These are phyloP conservation scores for Phylloporus rhodoxanthus DNA, from an alignment of 768 basidiomycete genomes.

Conservation along the genomic window DNA sequence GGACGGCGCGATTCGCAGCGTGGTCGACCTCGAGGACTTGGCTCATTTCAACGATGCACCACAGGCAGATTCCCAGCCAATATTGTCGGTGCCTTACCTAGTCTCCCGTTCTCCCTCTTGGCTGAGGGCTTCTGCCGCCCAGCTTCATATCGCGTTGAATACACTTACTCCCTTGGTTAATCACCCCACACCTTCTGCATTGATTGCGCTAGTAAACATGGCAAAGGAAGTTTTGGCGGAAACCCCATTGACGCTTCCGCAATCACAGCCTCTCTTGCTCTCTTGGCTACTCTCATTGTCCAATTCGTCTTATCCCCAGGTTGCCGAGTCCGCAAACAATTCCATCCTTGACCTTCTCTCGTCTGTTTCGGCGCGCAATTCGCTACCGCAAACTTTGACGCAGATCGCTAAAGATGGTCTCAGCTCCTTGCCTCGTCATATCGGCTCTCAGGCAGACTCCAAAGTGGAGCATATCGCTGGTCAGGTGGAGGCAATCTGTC, in stretches of 20 bases:
- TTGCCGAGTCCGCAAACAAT: slow-evolving; percentile 44
- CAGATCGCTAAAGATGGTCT: slow-evolving; percentile 62
- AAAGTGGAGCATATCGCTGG: slow-evolving; percentile 65
- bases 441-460: slow-evolving; percentile 66
- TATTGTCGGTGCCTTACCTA: slow-evolving; percentile 35
- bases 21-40: slow-evolving; percentile 63
- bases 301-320: slow-evolving; percentile 48
- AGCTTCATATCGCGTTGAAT: slow-evolving; percentile 79
- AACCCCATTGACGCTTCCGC: slow-evolving; percentile 60
- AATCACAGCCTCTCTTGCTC: slow-evolving; percentile 60
- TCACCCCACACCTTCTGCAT: slow-evolving; percentile 66
- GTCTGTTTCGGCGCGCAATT: slow-evolving; percentile 38
- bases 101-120: slow-evolving; percentile 67
- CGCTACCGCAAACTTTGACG: slow-evolving; percentile 51
- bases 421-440: slow-evolving; percentile 61
- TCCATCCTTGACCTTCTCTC: slow-evolving; percentile 44
- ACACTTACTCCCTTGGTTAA: slow-evolving; percentile 62
- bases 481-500: slow-evolving; percentile 67
- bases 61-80: slow-evolving; percentile 14
- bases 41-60: slow-evolving; percentile 27
- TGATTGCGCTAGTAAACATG: slow-evolving; percentile 51
- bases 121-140: slow-evolving; percentile 75
- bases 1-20: slow-evolving; percentile 51
- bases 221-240: slow-evolving; percentile 47
- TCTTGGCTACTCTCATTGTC: slow-evolving; percentile 71